Evolutionary conservation across 1,284 basidiomycete species (phyloP).

Genomic region (Apiotrichum laibachii): DNA sequence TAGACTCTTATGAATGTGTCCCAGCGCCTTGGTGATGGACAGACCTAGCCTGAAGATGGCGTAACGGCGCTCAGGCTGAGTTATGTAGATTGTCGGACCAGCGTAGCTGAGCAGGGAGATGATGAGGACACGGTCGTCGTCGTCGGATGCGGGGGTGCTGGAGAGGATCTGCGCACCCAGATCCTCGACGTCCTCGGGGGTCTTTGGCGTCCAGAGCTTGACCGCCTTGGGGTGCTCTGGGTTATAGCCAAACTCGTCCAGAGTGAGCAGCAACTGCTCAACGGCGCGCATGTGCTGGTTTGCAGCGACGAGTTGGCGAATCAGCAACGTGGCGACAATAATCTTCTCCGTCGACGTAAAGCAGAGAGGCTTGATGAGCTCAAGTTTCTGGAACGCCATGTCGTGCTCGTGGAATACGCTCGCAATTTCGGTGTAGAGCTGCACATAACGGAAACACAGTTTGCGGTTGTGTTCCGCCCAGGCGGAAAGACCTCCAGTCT

Average conservation of each 20-base stretch:
- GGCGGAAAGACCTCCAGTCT: conserved; percentile 18
- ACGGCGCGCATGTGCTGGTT: conserved; percentile 19
- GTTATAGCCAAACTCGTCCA: conserved; percentile 29
- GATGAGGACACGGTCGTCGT: conserved; percentile 23
- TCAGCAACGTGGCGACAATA: conserved; percentile 19
- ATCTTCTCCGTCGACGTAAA: conserved; percentile 25
- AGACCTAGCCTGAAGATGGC: conserved; percentile 26
- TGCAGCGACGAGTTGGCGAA: conserved; percentile 27
- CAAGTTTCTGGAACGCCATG: conserved; percentile 20
- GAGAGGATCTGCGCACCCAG: not conserved
- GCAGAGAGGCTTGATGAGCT: conserved; percentile 21
- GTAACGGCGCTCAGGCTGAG: conserved; percentile 16
- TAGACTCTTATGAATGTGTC: conserved; percentile 21
- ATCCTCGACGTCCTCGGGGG: conserved; percentile 20
- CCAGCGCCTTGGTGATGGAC: conserved; percentile 21
- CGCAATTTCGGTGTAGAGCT: conserved; percentile 23
- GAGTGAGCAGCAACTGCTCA: conserved; percentile 14
- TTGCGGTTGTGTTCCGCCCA: conserved; percentile 22
- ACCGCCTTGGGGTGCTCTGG: conserved; percentile 14
- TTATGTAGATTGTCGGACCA: conserved; percentile 31
- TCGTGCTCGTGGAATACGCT: conserved; percentile 27
- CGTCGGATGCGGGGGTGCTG: conserved; percentile 7
- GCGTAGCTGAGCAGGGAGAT: conserved; percentile 31
- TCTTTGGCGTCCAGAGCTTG: conserved; percentile 12
- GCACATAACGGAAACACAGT: conserved; percentile 24